Evolutionary conservation across 352 stramenopile genomes (phyloP), one percentile per base, ranked within the genome.

Genomic region (Globisporangium paddicum): DNA sequence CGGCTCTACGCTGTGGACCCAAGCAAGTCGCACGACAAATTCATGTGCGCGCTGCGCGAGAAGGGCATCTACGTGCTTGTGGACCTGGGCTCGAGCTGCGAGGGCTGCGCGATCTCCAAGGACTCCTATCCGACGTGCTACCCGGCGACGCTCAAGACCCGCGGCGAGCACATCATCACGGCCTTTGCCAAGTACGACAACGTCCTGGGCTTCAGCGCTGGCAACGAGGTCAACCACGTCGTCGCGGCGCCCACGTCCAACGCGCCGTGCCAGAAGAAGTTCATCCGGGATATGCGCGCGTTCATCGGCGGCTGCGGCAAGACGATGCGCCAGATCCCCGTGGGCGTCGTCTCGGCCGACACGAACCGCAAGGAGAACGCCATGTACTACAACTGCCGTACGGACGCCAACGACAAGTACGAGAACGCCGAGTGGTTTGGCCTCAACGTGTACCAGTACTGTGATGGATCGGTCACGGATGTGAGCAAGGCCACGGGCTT

Each of bases 201-300:
- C 62, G 70, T 88, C 2, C 44, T 96, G 41, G 82, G 58, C 9
- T 90, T 92, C 61, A 89, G 79, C 53, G 82, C 72, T 3, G 86
- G 85, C 37, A 96, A 95, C 65, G 86, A 96, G 64, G 64, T 92
- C 28, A 94, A 93, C 59, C 70, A 93, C 53, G 69, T 75, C n/a
- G 71, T 85, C 8, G 37, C 46, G 0, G 64, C 71, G 13, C 52
- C 66, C 0, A 59, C 59, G 13, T 64, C 69, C 10, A 94, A 95
- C 51, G 83, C 79, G 10, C 77, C 87, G 9, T 96, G 88, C 64
- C 82, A 94, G 59, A 96, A 96, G 66, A 95, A 95, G 62, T 95
- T 95, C 51, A 67, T 96, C 35, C 69, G 75, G 4, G 88, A 96
- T 55, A 93, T 96, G 82, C 72, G 86, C 40, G 61, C 56, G 9